phyloP scores from a whole-genome alignment of 352 stramenopile genomes.

The Globisporangium alternatum region DNA sequence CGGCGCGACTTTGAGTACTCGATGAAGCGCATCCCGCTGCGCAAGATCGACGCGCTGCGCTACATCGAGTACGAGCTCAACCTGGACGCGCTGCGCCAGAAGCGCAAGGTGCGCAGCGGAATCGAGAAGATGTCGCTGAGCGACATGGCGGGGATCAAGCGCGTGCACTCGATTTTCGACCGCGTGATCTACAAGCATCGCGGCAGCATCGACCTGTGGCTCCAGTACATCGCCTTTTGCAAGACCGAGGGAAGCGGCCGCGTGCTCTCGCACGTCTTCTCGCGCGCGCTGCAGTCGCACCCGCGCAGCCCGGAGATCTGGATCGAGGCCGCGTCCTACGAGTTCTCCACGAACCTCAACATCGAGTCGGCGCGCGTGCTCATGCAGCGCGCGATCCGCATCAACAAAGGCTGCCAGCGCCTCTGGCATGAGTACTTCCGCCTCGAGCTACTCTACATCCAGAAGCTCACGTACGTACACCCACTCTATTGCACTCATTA shows the following conservation, averaged over 20 bases:
- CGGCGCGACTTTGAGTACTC: constrained; percentile 92
- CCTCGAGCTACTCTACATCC: constrained; percentile 88
- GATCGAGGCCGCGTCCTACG: constrained; percentile 90
- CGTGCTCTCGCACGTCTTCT: constrained; percentile 79
- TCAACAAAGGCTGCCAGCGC: constrained; percentile 77
- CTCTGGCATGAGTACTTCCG: constrained; percentile 92
- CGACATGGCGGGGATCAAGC: constrained; percentile 65
- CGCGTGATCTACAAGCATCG: constrained; percentile 86
- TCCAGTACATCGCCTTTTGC: constrained; percentile 90
- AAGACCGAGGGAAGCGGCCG: constrained; percentile 68
- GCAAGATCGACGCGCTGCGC: constrained; percentile 90
- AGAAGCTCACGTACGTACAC: constrained; percentile 65
- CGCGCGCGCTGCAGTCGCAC: constrained; percentile 82
- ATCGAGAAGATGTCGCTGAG: constrained; percentile 70
- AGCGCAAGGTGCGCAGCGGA: constrained; percentile 74
- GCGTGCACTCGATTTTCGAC: constrained; percentile 86
- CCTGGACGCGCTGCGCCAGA: constrained; percentile 83
- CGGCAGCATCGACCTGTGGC: constrained; percentile 87
- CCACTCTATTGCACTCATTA: too few species aligned
- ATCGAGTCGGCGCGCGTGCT: constrained; percentile 86
- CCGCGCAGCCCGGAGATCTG: constrained; percentile 84
- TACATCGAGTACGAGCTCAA: constrained; percentile 95
- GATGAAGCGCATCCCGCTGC: constrained; percentile 83
- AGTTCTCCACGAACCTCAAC: constrained; percentile 86
- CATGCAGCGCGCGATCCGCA: constrained; percentile 91